These are phyloP conservation scores for Hypoxylon sp. DNA, from an alignment of 2,329 filamentous ascomycete genomes.

Conservation along the genomic window DNA sequence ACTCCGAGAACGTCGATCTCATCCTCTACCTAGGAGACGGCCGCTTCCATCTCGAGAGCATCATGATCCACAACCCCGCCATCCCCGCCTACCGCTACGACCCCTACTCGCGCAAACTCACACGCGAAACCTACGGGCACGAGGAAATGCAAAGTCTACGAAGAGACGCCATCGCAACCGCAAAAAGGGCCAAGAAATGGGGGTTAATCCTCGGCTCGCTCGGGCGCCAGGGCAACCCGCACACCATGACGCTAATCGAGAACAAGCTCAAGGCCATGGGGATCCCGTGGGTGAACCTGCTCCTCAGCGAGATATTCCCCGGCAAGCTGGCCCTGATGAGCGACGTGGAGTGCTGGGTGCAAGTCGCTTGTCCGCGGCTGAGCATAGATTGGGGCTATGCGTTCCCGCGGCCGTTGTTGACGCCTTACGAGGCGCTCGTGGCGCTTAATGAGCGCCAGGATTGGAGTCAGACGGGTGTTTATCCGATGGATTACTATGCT, in stretches of 20 bases:
- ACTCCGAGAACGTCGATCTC: conserved; percentile 70
- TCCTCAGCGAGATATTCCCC: conserved; percentile 96
- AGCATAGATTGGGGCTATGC: conserved; percentile 99
- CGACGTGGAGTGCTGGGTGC: conserved; percentile 98
- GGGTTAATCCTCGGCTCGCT: conserved; percentile 93
- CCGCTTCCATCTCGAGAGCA: conserved; percentile 84
- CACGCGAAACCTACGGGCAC: conserved; percentile 92
- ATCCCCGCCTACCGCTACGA: conserved; percentile 96
- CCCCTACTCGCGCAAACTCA: conserved; percentile 92
- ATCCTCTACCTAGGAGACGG: conserved; percentile 59
- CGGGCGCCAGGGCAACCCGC: conserved; percentile 93
- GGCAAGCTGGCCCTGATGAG: conserved; percentile 93
- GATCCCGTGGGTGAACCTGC: conserved; percentile 85
- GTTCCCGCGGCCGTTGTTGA: conserved; percentile 87
- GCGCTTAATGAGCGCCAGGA: conserved; percentile 84
- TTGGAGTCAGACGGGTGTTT: conserved; percentile 77
- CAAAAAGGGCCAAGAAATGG: conserved; percentile 86
- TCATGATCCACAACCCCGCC: conserved; percentile 97
- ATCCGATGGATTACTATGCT: conserved; percentile 99
- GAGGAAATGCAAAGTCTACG: conserved; percentile 89
- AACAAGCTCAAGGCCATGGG: conserved; percentile 76
- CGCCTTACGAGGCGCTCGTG: conserved; percentile 94
- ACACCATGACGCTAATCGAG: conserved; percentile 91
- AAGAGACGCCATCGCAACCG: conserved; percentile 79
- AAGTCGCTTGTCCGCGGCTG: conserved; percentile 94